Evolutionary conservation across 768 basidiomycete genomes (phyloP), one percentile per base, ranked within the genome.

Genomic region (Lentinula lateritia): DNA sequence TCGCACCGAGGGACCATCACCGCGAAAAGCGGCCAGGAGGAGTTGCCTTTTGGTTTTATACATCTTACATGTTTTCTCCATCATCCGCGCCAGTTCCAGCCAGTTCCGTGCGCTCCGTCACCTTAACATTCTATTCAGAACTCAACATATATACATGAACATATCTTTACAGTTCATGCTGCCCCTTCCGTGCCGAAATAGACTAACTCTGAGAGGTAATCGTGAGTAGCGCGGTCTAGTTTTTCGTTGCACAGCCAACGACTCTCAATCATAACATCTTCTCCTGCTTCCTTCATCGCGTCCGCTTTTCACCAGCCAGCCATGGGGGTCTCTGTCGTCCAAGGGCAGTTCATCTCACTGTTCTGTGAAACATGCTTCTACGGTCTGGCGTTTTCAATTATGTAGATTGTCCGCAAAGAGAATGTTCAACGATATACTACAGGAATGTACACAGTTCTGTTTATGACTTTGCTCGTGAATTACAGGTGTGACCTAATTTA

Each of bases 291-390:
- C 50, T 28, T 35, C 34, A 12, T 12, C 12, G 10, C 36, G 12
- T 52, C 36, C 2, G 20, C 6, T 52, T n/a, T 41, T 12, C 1
- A 13, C 15, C 10, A 38, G 6, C n/a, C 38, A 39, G 23, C n/a
- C 28, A 52, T 54, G 53, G 36, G 35, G 10, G 38, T 54, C 18
- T 54, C 53, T 39, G 53, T 54, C 10, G 53, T 54, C 20, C 53
- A 54, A 54, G 53, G 53, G 53, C 53, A 54, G 23, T 54, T 54
- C 38, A 54, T 54, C 38, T 54, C 53, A 12, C 38, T 54, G 53
- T 54, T 54, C 53, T 54, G 53, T n/a, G 53, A 54, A 36, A 54
- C 53, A 38, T 54, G 53, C 36, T 39, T 54, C 18, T 54, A 38
- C 34, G 53, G 53, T 54, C 10, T 38, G 53, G 5, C n/a, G 7